phyloP scores from a whole-genome alignment of 1,284 basidiomycete species.

The Somion occarium region DNA sequence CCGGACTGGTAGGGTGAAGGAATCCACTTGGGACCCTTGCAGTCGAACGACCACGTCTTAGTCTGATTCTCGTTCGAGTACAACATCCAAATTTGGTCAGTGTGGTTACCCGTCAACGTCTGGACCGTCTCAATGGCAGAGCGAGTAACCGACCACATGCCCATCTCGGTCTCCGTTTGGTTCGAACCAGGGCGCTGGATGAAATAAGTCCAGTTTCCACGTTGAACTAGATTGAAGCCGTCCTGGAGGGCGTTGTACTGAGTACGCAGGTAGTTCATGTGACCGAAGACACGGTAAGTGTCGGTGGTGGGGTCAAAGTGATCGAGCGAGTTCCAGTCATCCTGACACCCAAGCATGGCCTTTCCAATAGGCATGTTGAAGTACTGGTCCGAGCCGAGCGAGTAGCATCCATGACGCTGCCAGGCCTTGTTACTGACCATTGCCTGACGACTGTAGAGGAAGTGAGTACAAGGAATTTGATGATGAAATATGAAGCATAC shows the following conservation, averaged over 20 bases:
- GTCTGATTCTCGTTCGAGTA: constrained; percentile 83
- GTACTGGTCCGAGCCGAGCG: constrained; percentile 83
- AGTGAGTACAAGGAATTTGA: not conserved
- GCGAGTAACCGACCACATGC: constrained; percentile 78
- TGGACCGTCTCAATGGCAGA: constrained; percentile 54
- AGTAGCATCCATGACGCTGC: constrained; percentile 90
- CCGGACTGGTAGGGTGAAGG: constrained; percentile 68
- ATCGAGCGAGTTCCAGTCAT: constrained; percentile 86
- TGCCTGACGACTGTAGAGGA: constrained; percentile 71
- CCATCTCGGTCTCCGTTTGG: constrained; percentile 73
- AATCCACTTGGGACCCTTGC: constrained; percentile 58
- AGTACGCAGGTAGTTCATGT: constrained; percentile 67
- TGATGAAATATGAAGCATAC: constrained; percentile 37
- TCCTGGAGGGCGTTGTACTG: constrained; percentile 76
- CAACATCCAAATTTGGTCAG: constrained; percentile 74
- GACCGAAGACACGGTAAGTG: constrained; percentile 66
- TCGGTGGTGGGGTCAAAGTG: constrained; percentile 89
- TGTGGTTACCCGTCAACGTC: constrained; percentile 50
- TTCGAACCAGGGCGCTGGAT: constrained; percentile 84
- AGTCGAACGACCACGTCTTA: constrained; percentile 57
- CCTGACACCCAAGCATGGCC: constrained; percentile 73
- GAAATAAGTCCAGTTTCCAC: constrained; percentile 77
- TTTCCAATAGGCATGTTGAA: constrained; percentile 85
- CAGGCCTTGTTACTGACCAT: constrained; percentile 84
- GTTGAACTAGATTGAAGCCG: constrained; percentile 74